Evolutionary conservation across 108 stramenopile genomes (phyloP).

Genomic region (Skeletonema grethae): DNA sequence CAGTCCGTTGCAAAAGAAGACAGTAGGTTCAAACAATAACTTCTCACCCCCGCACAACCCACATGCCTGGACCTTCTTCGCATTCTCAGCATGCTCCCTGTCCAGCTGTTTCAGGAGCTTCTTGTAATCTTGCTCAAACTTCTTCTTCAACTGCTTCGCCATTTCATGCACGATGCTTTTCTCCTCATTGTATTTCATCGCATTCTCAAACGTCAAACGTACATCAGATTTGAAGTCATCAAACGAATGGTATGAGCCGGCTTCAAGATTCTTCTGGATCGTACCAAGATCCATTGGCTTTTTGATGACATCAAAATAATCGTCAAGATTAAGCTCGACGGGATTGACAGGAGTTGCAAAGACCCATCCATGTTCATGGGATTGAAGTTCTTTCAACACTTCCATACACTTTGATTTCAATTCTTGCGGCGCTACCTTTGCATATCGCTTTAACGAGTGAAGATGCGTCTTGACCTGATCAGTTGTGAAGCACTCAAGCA

Average conservation of each 20-base stretch:
- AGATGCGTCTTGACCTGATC: constrained; percentile 92
- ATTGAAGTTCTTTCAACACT: constrained; percentile 83
- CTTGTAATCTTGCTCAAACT: constrained; percentile 78
- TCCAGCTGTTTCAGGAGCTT: constrained; percentile 83
- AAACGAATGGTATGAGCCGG: constrained; percentile 78
- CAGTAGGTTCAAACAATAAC: constrained; percentile 94
- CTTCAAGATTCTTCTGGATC: constrained; percentile 83
- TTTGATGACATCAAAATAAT: constrained; percentile 93
- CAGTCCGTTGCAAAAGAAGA: constrained; percentile 96
- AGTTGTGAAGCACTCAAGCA: constrained; percentile 89
- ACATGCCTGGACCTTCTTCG: constrained; percentile 90
- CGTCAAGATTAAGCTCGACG: constrained; percentile 86
- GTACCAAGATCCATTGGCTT: constrained; percentile 98
- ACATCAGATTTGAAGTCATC: constrained; percentile 89
- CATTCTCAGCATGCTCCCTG: constrained; percentile 73
- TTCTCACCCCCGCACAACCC: constrained; percentile 91
- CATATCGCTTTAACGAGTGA: constrained; percentile 76
- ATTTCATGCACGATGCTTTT: constrained; percentile 93
- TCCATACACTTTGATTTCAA: constrained; percentile 80
- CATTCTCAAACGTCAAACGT: constrained; percentile 94
- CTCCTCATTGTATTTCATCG: constrained; percentile 93
- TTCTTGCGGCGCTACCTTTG: constrained; percentile 69
- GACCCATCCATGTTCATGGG: constrained; percentile 90
- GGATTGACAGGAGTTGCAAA: constrained; percentile 96
- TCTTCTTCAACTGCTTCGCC: constrained; percentile 85